These are phyloP conservation scores for Gossypium gossypioides DNA, from an alignment of 441 rosid genomes.

Conservation along the genomic window DNA sequence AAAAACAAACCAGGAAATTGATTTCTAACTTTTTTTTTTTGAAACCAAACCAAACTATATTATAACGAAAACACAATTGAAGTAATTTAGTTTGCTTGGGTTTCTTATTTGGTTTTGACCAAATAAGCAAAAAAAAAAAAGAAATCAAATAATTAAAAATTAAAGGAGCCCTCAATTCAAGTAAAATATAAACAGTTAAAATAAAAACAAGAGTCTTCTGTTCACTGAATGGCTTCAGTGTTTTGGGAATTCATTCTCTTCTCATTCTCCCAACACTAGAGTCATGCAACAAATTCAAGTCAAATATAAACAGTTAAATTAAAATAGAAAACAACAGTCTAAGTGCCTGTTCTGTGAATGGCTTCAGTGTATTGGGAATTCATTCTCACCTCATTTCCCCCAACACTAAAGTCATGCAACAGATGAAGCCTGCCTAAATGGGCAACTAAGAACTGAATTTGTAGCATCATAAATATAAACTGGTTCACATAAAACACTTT, in stretches of 20 bases:
- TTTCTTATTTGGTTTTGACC: background rate
- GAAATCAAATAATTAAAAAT: background rate
- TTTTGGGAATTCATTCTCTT: background rate
- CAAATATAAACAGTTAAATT: background rate
- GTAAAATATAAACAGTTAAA: background rate
- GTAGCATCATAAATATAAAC: background rate
- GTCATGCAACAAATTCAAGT: background rate
- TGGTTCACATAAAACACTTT: background rate
- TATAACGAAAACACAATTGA: background rate
- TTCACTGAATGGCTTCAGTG: background rate
- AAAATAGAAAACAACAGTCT: background rate
- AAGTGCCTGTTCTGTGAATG: background rate
- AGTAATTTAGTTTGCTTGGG: background rate
- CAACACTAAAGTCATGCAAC: background rate
- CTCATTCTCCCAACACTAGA: background rate
- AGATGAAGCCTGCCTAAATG: background rate
- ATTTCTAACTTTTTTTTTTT: background rate
- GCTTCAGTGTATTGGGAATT: background rate
- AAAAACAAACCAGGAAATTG: background rate
- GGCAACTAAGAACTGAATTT: background rate
- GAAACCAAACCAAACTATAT: background rate
- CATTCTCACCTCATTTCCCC: background rate
- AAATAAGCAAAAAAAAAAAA: background rate
- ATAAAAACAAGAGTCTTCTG: background rate
- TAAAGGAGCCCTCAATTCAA: background rate